A percentile compares a stretch with the other conserved stretches of the same genome.
These are phyloP conservation scores for Rhizopogon sp. DNA, from an alignment of 768 basidiomycete species.

Conservation along the genomic window DNA sequence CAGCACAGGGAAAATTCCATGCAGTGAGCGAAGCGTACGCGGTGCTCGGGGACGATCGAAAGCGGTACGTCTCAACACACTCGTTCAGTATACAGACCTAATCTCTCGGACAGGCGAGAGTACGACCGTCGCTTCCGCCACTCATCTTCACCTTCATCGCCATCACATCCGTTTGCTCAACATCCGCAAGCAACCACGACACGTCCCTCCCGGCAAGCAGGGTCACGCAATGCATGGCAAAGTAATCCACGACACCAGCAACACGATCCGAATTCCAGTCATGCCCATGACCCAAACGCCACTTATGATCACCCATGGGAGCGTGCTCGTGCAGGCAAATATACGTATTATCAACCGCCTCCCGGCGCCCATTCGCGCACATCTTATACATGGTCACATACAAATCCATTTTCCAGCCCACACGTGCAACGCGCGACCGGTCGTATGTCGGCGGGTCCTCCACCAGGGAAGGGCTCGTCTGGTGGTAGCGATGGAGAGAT, in stretches of 20 bases:
- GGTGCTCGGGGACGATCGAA: slow-evolving; percentile 39
- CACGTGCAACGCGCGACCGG: slow-evolving; percentile 25
- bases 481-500: not conserved
- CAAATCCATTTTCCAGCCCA: slow-evolving; percentile 20
- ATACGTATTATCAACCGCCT: slow-evolving; percentile 2
- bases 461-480: not conserved
- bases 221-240: slow-evolving; percentile 22
- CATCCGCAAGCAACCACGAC: slow-evolving; percentile 28
- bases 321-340: slow-evolving; percentile 1
- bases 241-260: slow-evolving; percentile 8
- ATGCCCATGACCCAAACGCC: slow-evolving; percentile 5
- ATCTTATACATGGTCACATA: slow-evolving; percentile 2
- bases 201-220: slow-evolving; percentile 19
- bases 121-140: slow-evolving; percentile 22
- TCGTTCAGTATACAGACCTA: not conserved
- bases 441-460: slow-evolving; percentile 5
- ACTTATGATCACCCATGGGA: slow-evolving; percentile 9
- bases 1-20: slow-evolving; percentile 36
- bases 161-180: slow-evolving; percentile 4
- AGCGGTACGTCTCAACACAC: slow-evolving; percentile 26
- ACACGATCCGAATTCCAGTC: slow-evolving; percentile 7
- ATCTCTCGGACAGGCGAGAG: slow-evolving; percentile 20
- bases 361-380: not conserved
- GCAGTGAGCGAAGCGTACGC: slow-evolving; percentile 44
- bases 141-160: not conserved